phyloP scores from a whole-genome alignment of 345 rosid species.

The Corchorus olitorius region DNA sequence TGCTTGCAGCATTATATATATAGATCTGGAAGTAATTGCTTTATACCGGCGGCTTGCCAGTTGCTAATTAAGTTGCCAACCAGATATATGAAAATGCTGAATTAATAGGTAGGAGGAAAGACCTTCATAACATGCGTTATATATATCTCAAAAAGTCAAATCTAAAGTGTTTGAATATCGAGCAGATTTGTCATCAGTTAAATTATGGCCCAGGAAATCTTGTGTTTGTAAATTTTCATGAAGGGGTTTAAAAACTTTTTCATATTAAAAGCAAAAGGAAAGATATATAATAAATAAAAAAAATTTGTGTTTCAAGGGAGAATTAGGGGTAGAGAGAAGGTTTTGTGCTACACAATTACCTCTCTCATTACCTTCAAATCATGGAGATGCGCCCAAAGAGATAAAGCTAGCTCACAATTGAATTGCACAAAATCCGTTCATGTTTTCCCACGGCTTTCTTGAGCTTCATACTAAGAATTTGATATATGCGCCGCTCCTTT shows the following conservation, averaged over 20 bases:
- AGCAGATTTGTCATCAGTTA: neutral
- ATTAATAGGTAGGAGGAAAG: no score
- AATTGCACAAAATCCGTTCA: conserved; percentile 35
- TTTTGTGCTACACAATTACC: neutral
- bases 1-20: no score
- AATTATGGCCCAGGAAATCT: neutral
- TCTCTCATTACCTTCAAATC: neutral
- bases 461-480: conserved; percentile 28
- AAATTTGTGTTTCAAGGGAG: no score
- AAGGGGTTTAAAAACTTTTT: neutral
- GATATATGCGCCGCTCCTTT: neutral
- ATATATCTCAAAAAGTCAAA: neutral
- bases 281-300: neutral
- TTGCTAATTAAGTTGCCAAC: no score
- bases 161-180: neutral
- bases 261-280: neutral
- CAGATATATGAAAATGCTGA: no score
- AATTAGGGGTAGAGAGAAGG: no score
- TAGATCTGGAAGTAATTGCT: no score
- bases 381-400: neutral
- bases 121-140: no score
- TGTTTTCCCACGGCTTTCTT: conserved; percentile 42
- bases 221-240: neutral
- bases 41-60: no score
- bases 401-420: no score